Base-by-base conservation (phyloP, 768 basidiomycete genomes). In the Udeniomyces megalosporus region DNA sequence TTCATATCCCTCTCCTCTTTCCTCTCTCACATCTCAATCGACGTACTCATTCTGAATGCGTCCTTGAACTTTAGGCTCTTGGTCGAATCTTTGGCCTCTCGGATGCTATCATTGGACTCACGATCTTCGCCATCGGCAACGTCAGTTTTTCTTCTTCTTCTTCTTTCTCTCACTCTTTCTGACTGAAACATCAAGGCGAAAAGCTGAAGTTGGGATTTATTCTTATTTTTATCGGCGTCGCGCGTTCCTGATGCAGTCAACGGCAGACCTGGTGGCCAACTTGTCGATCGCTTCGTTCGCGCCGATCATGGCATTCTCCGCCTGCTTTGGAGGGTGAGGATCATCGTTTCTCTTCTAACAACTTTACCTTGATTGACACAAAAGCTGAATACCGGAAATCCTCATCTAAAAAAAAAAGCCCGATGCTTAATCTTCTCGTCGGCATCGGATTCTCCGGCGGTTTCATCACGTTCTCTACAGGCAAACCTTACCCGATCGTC, bases 241-340 rank as follows among this genome's bases (percentile, higher is more conserved):
- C 10, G 8, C 17, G 8, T 8, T 42, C 10, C 38, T 42, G 17
- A 42, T 17, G 17, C 38, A 42, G 38, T 93, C 89, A 15, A 79
- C 95, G 4, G 93, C 92, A 0, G 95, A 99, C 74, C 80, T 96
- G 24, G 92, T 99, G 6, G 93, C 95, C 24, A 96, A 97, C 74
- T 87, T 88, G 77, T 90, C 86, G 57, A 88, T 97, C 11, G 93
- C 93, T 24, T 86, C 82, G 75, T 92, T 90, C 72, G 88, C 85
- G 68, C 91, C 83, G 44, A 82, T 89, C 69, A 95, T 92, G 91
- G 90, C 86, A 26, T 91, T 95, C 74, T 88, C 88, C 4, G 91
- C 90, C 0, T 95, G 90, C 72, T 92, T 92, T 67, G 90, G 90
- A 53, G 85, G 88, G 10, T 8, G 8, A 42, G 17, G 8, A 8